phyloP scores from a whole-genome alignment of 129 eudicot species.

The Chrysanthemum lavandulifolium region DNA sequence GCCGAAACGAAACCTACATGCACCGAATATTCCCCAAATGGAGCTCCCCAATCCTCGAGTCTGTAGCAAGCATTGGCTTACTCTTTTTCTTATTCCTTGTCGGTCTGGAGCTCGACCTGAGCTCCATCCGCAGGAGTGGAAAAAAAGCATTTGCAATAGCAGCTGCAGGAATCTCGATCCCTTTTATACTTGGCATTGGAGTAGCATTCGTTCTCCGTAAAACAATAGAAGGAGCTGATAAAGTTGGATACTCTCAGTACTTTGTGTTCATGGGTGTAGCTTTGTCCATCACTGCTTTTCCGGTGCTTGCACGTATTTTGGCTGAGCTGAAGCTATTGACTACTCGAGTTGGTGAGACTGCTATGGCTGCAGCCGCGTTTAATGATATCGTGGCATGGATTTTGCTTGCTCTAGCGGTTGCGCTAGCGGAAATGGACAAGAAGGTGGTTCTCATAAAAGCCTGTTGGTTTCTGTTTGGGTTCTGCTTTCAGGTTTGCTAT shows the following conservation, averaged over 20 bases:
- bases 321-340: conserved; percentile 89
- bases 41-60: conserved; percentile 85
- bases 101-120: conserved; percentile 78
- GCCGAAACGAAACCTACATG: conserved; percentile 65
- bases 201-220: conserved; percentile 58
- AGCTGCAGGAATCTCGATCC: conserved; percentile 70
- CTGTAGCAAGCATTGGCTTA: conserved; percentile 79
- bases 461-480: conserved; percentile 82
- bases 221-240: conserved; percentile 53
- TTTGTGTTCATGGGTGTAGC: conserved; percentile 89
- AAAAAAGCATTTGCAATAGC: conserved; percentile 63
- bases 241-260: conserved; percentile 56
- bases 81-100: conserved; percentile 78
- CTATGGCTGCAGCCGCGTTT: conserved; percentile 94
- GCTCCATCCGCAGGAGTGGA: conserved; percentile 67
- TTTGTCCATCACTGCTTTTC: conserved; percentile 87
- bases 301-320: conserved; percentile 81
- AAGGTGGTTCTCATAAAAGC: conserved; percentile 59
- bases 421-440: conserved; percentile 62
- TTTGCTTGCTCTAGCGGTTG: conserved; percentile 79
- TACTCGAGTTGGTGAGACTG: conserved; percentile 75
- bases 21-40: conserved; percentile 63
- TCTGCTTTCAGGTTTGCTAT: conserved; percentile 47
- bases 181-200: conserved; percentile 67
- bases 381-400: conserved; percentile 94